phyloP scores from a whole-genome alignment of 352 stramenopile genomes.

The Blastocystis sp. region DNA sequence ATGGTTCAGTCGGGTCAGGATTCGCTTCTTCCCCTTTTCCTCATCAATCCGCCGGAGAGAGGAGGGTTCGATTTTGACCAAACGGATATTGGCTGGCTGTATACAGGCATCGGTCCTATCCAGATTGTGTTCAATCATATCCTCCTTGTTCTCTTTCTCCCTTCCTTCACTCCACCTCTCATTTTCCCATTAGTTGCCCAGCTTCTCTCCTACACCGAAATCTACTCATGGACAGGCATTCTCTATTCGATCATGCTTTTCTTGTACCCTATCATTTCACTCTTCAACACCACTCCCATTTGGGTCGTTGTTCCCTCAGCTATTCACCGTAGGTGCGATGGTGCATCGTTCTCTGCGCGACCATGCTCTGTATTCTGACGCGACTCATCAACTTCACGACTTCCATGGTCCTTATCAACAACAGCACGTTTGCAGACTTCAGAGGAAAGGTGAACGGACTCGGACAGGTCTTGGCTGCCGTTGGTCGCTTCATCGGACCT shows the following conservation, averaged over 20 bases:
- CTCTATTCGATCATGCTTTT: slow-evolving; percentile 20
- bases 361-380: neutral
- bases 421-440: slow-evolving; percentile 46
- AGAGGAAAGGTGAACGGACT: slow-evolving; percentile 47
- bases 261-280: neutral
- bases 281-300: neutral
- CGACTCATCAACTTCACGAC: slow-evolving; percentile 42
- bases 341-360: neutral
- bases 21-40: neutral
- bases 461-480: slow-evolving; percentile 21
- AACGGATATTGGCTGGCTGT: slow-evolving; percentile 50
- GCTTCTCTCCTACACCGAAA: neutral
- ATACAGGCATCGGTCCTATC: slow-evolving; percentile 22
- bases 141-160: neutral
- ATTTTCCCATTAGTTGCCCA: neutral
- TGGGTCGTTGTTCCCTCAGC: neutral
- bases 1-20: slow-evolving; percentile 37
- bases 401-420: slow-evolving; percentile 45
- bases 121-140: slow-evolving; percentile 55
- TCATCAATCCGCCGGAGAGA: slow-evolving; percentile 29
- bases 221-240: neutral
- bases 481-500: slow-evolving; percentile 32
- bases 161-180: slow-evolving; percentile 31
- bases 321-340: neutral
- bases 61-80: slow-evolving; percentile 44